These are phyloP conservation scores for Venturia pyrina DNA, from an alignment of 2,329 filamentous ascomycete species.

Conservation along the genomic window DNA sequence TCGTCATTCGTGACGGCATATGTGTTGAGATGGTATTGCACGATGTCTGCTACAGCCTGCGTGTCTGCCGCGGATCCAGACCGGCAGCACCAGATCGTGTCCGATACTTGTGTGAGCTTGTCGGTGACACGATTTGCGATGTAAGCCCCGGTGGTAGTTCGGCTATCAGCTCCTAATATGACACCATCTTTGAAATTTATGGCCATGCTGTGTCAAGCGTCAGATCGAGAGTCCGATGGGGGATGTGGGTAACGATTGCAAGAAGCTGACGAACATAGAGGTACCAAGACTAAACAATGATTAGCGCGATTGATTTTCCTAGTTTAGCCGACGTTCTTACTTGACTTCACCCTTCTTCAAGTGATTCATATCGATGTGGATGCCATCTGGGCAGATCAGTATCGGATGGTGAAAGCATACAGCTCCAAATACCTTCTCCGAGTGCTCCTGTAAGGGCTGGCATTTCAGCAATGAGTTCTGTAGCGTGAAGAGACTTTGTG, in stretches of 20 bases:
- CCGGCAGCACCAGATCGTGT: constrained; percentile 99
- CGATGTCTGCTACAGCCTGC: constrained; percentile 95
- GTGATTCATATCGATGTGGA: constrained; percentile 97
- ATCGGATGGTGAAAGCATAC: not conserved
- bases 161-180: constrained; percentile 92
- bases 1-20: constrained; percentile 87
- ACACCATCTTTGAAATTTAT: constrained; percentile 98
- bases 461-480: not conserved
- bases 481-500: not conserved
- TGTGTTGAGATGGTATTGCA: constrained; percentile 89
- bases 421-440: not conserved
- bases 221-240: constrained; percentile 17
- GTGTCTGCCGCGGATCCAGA: constrained; percentile 96
- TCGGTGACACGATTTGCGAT: constrained; percentile 99
- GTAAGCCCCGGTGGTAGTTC: constrained; percentile 95
- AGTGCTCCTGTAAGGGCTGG: not conserved
- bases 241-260: constrained; percentile 15
- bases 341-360: constrained; percentile 99
- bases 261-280: constrained; percentile 63
- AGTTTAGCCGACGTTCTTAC: constrained; percentile 45
- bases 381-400: constrained; percentile 63
- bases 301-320: not conserved
- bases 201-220: constrained; percentile 61
- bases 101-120: constrained; percentile 96
- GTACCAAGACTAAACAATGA: constrained; percentile 67